A percentile compares a stretch with the other conserved stretches of the same genome.
These are phyloP conservation scores for Aspergillus neoniger DNA, from an alignment of 2,329 filamentous ascomycete genomes.

Conservation along the genomic window DNA sequence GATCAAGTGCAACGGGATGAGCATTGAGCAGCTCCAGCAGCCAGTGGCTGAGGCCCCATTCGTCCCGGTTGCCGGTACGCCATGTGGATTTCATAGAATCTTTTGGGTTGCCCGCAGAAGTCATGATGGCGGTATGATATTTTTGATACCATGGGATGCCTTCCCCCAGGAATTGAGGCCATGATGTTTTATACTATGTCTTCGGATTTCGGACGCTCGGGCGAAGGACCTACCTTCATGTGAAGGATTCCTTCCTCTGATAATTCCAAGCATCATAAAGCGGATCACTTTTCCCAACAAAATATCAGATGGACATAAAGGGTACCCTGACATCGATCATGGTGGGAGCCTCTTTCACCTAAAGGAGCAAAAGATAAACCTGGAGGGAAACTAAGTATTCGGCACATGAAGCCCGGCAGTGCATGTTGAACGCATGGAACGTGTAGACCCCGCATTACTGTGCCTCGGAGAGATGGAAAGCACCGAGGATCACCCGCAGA, in stretches of 20 bases:
- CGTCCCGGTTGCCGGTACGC: conserved; percentile 26
- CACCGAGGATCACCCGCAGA: background rate
- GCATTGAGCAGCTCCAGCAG: conserved; percentile 29
- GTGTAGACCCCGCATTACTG: conserved; percentile 9
- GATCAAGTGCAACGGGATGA: conserved; percentile 27
- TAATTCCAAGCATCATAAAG: conserved; percentile 4
- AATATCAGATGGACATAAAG: background rate
- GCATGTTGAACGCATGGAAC: conserved; percentile 3
- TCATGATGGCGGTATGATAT: conserved; percentile 17
- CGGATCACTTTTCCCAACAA: conserved; percentile 18
- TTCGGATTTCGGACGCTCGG: conserved; percentile 8
- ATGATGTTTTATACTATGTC: background rate
- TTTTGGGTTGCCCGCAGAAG: conserved; percentile 26
- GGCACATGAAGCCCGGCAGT: conserved; percentile 9
- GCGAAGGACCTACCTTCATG: conserved; percentile 9
- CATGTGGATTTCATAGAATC: conserved; percentile 38
- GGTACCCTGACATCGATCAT: background rate
- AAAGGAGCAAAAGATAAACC: background rate
- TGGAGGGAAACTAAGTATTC: background rate
- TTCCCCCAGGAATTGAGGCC: background rate
- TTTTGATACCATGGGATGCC: background rate
- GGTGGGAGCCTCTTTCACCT: background rate
- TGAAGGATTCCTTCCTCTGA: conserved; percentile 4
- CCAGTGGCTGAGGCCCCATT: conserved; percentile 31
- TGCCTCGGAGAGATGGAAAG: conserved; percentile 9